A percentile compares a stretch with the other conserved stretches of the same genome.
These are phyloP conservation scores for Rhytidhysteron rufulum DNA, from an alignment of 2,329 filamentous ascomycete species.

Conservation along the genomic window DNA sequence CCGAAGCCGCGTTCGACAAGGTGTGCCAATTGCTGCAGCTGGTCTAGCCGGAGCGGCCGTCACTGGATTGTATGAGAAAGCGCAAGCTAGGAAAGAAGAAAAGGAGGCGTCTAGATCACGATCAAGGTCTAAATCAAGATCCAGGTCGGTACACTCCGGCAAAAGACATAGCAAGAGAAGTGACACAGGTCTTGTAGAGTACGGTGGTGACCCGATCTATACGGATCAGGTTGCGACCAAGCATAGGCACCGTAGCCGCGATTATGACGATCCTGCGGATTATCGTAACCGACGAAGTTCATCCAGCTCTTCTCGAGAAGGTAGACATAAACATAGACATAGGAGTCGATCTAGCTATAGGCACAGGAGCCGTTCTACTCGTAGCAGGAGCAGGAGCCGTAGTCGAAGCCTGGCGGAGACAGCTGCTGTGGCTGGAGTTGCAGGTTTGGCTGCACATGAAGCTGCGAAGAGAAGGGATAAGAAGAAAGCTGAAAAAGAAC, in stretches of 20 bases:
- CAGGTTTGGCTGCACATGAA: conserved; percentile 56
- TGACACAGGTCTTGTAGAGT: conserved; percentile 57
- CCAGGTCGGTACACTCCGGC: conserved; percentile 44
- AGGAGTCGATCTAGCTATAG: too few species aligned
- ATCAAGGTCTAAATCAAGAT: conserved; percentile 40
- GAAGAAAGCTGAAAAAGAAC: conserved; percentile 52
- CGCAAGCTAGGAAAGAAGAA: conserved; percentile 56
- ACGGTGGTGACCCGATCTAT: conserved; percentile 60
- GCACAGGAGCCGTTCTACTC: conserved; percentile 28
- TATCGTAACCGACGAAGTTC: conserved; percentile 43
- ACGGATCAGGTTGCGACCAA: conserved; percentile 50
- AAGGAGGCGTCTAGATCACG: conserved; percentile 36
- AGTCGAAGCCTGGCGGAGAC: conserved; percentile 52
- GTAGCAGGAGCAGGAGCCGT: conserved; percentile 45
- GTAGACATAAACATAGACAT: too few species aligned
- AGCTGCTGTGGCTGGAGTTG: conserved; percentile 55
- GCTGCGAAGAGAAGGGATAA: conserved; percentile 54
- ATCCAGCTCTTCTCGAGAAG: conserved; percentile 38
- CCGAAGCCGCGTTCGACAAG: conserved; percentile 53
- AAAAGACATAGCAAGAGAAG: conserved; percentile 41
- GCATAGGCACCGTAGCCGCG: conserved; percentile 32
- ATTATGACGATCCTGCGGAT: conserved; percentile 38
- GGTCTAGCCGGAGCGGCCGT: conserved; percentile 59
- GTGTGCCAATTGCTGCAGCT: conserved; percentile 58
- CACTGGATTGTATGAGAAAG: conserved; percentile 60